Evolutionary conservation across 345 rosid genomes (phyloP), one percentile per base, ranked within the genome.

Genomic region (Hevea brasiliensis): DNA sequence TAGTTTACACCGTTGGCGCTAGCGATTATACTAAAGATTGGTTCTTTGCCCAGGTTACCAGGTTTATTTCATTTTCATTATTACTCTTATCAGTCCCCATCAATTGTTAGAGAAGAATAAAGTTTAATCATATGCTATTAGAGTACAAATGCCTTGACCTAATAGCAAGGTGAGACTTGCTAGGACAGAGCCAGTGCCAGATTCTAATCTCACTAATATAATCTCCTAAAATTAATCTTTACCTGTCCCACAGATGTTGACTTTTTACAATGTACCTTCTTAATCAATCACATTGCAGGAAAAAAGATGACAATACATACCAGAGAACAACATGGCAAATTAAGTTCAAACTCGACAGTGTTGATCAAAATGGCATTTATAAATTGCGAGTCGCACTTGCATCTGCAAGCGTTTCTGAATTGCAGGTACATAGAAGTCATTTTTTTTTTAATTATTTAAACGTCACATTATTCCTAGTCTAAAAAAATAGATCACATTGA

Each of bases 31-130:
- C n/a, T 24, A 75, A 60, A 51, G 73, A 75, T 40, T 75, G 78
- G 78, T 68, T 75, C 59, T 75, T 50, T 47, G 78, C 78, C 50
- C 78, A 75, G 15, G 73, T 75, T 60, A 75, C 58, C 73, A 75
- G 77, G 77, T 74, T 21, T 15, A 15, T 21, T 26, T 65, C n/a
- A 29, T 32, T 17, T 32, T 8, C 37, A 32, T 32, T 32, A 32
- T 32, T 32, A 32, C 3, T 32, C 4, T n/a, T n/a, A n/a, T n/a
- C n/a, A n/a, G n/a, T n/a, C n/a, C n/a, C n/a, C n/a, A n/a, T n/a
- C n/a, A n/a, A n/a, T n/a, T n/a, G n/a, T n/a, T n/a, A n/a, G n/a
- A n/a, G n/a, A n/a, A n/a, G n/a, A n/a, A n/a, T n/a, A n/a, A n/a
- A n/a, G n/a, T n/a, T n/a, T n/a, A n/a, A n/a, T n/a, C n/a, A n/a